A percentile compares a stretch with the other conserved stretches of the same genome.
phyloP scores from a whole-genome alignment of 192 early-diverging fungal species.

The Backusella tuberculispora region DNA sequence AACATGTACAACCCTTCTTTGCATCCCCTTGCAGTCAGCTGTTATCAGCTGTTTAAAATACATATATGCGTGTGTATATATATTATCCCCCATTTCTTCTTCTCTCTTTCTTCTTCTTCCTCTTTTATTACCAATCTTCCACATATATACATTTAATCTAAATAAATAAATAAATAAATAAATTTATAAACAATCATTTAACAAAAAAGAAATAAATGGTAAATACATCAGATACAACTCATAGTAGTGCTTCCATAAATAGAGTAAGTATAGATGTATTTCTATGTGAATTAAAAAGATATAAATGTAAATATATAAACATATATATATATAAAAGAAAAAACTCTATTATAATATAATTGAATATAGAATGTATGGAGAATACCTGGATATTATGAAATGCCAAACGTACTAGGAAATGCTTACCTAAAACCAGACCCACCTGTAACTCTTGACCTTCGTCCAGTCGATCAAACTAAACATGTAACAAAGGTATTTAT shows the following conservation, averaged over 20 bases:
- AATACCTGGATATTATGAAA: constrained; percentile 41
- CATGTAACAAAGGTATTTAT: constrained; percentile 37
- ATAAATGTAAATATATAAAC: background rate
- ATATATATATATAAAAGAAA: background rate
- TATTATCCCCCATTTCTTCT: background rate
- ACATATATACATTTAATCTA: too few relatives aligned
- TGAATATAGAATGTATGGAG: constrained; percentile 35
- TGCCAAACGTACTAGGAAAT: constrained; percentile 42
- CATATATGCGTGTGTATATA: background rate
- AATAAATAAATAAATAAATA: too few relatives aligned
- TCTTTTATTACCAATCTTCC: background rate
- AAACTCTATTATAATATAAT: background rate
- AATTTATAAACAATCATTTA: too few relatives aligned
- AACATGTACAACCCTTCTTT: background rate
- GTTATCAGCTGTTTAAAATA: constrained; percentile 10
- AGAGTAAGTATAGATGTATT: background rate
- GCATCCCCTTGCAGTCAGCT: background rate
- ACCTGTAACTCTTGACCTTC: constrained; percentile 21
- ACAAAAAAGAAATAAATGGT: background rate
- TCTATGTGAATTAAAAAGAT: background rate
- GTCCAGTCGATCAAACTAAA: constrained; percentile 30
- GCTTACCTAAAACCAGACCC: constrained; percentile 38
- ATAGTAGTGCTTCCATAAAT: constrained; percentile 9
- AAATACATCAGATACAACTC: constrained; percentile 4
- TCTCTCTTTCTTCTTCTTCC: background rate